Base-by-base conservation (phyloP, 257 asterid genomes). In the Gynochthodes officinalis region DNA sequence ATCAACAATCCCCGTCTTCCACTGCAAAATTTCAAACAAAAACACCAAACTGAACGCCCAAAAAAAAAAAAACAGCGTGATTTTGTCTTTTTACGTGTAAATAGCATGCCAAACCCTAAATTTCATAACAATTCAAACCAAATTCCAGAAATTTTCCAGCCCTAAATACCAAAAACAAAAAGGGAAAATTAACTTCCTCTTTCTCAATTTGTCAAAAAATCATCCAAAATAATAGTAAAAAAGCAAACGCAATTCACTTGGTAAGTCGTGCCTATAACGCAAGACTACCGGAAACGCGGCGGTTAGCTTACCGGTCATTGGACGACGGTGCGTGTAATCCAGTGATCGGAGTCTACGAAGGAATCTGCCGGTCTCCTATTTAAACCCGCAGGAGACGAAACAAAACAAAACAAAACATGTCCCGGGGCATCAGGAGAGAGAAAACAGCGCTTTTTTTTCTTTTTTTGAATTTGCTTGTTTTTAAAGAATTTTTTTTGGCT, bases 251-350 rank as follows among this genome's bases (percentile, higher is more conserved):
- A 49, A 16, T 14, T 16, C 21, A 53, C 28, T 21, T 3, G 13
- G 11, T 4, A 18, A 49, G 9, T 25, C 30, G 5, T n/a, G 25
- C 33, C 5, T 11, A 46, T 13, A 13, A 11, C 50, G 50, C 2
- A 46, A 46, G 63, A 27, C n/a, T n/a, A n/a, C n/a, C n/a, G 30
- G 15, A 33, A 0, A 5, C 60, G 71, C 25, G 16, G 25, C 10
- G 33, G 28, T 48, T 30, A 49, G 32, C 62, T 19, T 32, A 48
- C 33, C 32, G 72, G 46, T 50, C n/a, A 49, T 33, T 32, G 46
- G 72, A 68, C 53, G 72, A 32, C 61, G 72, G 15, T n/a, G 61
- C n/a, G 23, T 61, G 35, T 62, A 2, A 35, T 35, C 37, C 13
- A 2, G 68, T 15, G 37, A 28, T 7, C 23, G 59, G 30, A 21